A percentile compares a stretch with the other conserved stretches of the same genome.
These are phyloP conservation scores for Ajuga reptans DNA, from an alignment of 305 asterid genomes.

Conservation along the genomic window DNA sequence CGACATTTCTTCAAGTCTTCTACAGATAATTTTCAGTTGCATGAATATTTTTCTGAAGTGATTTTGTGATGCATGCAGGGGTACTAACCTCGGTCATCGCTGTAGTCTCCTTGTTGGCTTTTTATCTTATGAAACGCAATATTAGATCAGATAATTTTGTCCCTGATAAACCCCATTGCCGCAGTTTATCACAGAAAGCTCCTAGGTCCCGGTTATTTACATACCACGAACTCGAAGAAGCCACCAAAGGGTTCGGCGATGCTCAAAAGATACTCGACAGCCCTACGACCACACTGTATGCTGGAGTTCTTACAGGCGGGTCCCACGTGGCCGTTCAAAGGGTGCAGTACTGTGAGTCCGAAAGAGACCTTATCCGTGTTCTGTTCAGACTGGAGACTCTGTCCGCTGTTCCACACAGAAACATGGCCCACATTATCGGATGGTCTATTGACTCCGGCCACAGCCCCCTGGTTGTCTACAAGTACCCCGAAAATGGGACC, in stretches of 20 bases:
- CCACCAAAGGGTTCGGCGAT: conserved; percentile 52
- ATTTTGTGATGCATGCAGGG: conserved; percentile 46
- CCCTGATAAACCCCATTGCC: conserved; percentile 27
- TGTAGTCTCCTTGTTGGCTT: conserved; percentile 35
- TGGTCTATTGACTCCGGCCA: conserved; percentile 44
- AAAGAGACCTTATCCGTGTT: conserved; percentile 30
- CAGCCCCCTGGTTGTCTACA: conserved; percentile 42
- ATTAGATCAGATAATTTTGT: conserved; percentile 29
- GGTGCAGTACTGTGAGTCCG: conserved; percentile 30
- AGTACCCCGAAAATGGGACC: conserved; percentile 43
- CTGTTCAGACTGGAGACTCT: conserved; percentile 41
- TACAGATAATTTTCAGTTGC: background rate
- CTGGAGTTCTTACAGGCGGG: conserved; percentile 39
- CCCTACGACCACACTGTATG: conserved; percentile 30
- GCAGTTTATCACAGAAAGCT: conserved; percentile 30
- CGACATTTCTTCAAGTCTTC: no score
- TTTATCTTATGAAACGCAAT: conserved; percentile 41
- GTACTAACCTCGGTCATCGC: conserved; percentile 40
- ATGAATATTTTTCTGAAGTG: background rate
- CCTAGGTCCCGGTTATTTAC: conserved; percentile 35
- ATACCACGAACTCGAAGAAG: conserved; percentile 54
- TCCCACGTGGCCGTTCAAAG: conserved; percentile 41
- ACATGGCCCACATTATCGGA: conserved; percentile 46
- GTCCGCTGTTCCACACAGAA: conserved; percentile 41
- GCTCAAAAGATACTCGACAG: conserved; percentile 31